A percentile compares a stretch with the other conserved stretches of the same genome.
phyloP scores from a whole-genome alignment of 1,284 basidiomycete species.

The Wallemia hederae region DNA sequence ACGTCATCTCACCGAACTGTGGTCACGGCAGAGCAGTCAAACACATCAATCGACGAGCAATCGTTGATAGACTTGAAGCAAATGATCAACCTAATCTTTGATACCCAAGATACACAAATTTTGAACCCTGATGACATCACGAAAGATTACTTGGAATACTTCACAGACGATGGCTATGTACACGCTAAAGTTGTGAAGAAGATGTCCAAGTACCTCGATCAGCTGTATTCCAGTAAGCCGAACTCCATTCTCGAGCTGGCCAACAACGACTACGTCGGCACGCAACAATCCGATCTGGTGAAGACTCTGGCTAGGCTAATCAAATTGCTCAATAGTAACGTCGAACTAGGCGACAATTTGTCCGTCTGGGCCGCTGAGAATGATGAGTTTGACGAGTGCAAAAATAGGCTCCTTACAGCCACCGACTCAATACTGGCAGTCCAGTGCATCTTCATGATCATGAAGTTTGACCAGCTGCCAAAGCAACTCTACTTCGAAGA shows the following conservation, averaged over 20 bases:
- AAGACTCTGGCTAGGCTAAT: not conserved
- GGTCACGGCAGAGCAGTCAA: not conserved
- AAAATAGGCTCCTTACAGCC: not conserved
- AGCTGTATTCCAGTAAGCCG: not conserved
- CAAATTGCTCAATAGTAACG: not conserved
- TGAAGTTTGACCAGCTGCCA: not conserved
- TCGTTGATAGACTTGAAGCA: not conserved
- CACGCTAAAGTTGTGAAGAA: not conserved
- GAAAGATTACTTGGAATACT: not conserved
- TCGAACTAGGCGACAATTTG: not conserved
- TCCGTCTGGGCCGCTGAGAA: not conserved
- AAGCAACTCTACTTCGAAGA: constrained; percentile 66
- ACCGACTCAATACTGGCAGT: not conserved
- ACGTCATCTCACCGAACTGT: not conserved
- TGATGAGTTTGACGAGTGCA: not conserved
- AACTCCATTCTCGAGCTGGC: not conserved
- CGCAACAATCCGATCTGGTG: not conserved
- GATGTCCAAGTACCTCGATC: not conserved
- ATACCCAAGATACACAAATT: not conserved
- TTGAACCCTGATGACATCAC: not conserved
- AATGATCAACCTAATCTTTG: not conserved
- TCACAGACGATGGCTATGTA: not conserved
- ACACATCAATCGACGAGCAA: not conserved
- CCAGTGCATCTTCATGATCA: not conserved
- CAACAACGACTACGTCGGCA: not conserved